These are phyloP conservation scores for Blastocystis sp. DNA, from an alignment of 352 stramenopile species.

Conservation along the genomic window DNA sequence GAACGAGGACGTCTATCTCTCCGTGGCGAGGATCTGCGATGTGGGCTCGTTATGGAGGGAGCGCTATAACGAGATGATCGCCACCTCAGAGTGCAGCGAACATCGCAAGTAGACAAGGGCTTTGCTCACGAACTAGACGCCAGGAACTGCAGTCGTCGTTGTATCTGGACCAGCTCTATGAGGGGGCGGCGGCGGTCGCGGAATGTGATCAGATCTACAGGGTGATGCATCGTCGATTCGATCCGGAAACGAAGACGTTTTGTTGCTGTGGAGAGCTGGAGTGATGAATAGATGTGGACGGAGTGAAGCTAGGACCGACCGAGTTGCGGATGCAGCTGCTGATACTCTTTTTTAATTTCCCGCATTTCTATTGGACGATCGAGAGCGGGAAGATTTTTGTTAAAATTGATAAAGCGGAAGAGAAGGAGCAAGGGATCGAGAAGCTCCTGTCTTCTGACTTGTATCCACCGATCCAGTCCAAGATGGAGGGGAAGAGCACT, in stretches of 20 bases:
- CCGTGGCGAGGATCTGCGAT: neutral
- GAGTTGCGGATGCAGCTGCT: slow-evolving; percentile 2
- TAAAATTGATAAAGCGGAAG: neutral
- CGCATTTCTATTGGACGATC: neutral
- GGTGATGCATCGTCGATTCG: neutral
- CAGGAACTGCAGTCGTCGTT: neutral
- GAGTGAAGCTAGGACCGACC: neutral
- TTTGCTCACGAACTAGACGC: neutral
- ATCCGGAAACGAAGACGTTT: neutral
- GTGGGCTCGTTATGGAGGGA: neutral
- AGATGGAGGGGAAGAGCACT: neutral
- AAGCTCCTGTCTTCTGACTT: slow-evolving; percentile 40
- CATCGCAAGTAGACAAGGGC: neutral
- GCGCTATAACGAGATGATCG: neutral
- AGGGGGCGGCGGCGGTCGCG: neutral
- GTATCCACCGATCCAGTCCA: neutral
- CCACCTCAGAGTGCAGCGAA: neutral
- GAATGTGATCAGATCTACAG: neutral
- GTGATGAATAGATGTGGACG: neutral
- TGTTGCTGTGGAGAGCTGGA: neutral
- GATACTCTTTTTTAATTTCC: neutral
- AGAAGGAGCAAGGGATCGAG: slow-evolving; percentile 18
- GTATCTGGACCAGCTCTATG: neutral
- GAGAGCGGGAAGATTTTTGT: neutral
- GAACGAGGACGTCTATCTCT: slow-evolving; percentile 13